Percentiles rank a stretch among this genome's conserved stretches.
Conservation (phyloP, 495 filamentous ascomycete species). For the Aspergillus conjunctus region DNA sequence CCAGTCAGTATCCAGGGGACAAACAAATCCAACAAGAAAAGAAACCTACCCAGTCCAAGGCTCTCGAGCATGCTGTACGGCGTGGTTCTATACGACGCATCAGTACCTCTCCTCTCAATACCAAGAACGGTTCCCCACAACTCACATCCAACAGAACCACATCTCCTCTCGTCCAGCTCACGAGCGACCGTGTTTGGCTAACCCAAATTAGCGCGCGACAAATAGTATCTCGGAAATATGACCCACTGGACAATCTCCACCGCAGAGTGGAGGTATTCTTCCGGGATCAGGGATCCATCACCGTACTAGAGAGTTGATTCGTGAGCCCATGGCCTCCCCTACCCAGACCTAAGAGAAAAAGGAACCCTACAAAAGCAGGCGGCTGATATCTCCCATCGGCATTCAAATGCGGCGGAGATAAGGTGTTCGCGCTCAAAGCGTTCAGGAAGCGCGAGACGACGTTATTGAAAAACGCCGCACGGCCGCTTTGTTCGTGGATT, state of each 20-base stretch:
- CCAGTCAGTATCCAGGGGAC: not conserved
- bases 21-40: not conserved
- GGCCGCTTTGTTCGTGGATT: constrained; percentile 4
- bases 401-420: constrained; percentile 6
- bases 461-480: constrained; percentile 9
- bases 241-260: constrained; percentile 10
- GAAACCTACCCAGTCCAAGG: constrained; percentile 10
- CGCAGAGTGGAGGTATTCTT: constrained; percentile 3
- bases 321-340: too few relatives aligned
- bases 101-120: too few relatives aligned
- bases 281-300: constrained; percentile 4
- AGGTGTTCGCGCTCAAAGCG: not conserved
- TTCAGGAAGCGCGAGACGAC: constrained; percentile 9
- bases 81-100: constrained; percentile 1
- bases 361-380: constrained; percentile 1
- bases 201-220: not conserved
- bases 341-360: not conserved
- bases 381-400: not conserved
- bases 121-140: not conserved
- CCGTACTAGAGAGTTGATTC: constrained; percentile 3
- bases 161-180: not conserved
- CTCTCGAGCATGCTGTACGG: constrained; percentile 11
- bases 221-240: not conserved
- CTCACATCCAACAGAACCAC: constrained; percentile 12
- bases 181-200: constrained; percentile 3